These are phyloP conservation scores for Wickerhamomyces strasburgensis DNA, from an alignment of 805 yeast genomes.

Conservation along the genomic window DNA sequence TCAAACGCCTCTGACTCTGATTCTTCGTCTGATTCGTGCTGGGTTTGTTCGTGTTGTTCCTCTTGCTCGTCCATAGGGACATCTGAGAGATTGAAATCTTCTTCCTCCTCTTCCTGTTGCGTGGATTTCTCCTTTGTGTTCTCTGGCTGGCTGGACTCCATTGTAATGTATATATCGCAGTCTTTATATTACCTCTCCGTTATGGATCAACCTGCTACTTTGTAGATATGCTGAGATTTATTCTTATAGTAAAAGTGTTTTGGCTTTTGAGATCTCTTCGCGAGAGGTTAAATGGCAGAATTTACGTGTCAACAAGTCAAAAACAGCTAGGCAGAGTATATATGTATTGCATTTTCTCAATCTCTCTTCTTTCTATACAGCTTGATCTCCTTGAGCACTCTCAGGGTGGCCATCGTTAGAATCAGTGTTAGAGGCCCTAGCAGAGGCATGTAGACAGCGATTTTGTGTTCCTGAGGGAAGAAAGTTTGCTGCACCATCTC, in stretches of 20 bases:
- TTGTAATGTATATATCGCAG: too few relatives aligned
- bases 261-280: too few relatives aligned
- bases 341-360: conserved; percentile 4
- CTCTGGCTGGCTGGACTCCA: too few relatives aligned
- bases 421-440: conserved; percentile 83
- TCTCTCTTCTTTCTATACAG: conserved; percentile 14
- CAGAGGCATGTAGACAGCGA: conserved; percentile 89
- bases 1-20: conserved; percentile 17
- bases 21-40: conserved; percentile 10
- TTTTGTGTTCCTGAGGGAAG: conserved; percentile 92
- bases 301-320: neutral
- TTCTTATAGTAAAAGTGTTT: too few relatives aligned
- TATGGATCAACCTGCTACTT: too few relatives aligned
- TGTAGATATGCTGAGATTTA: too few relatives aligned
- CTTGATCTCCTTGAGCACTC: conserved; percentile 37
- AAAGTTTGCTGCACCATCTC: conserved; percentile 94
- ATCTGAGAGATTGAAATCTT: conserved; percentile 25
- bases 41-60: conserved; percentile 1
- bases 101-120: conserved; percentile 8
- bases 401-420: conserved; percentile 43
- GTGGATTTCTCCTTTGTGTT: neutral
- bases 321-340: neutral
- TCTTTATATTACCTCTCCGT: too few relatives aligned
- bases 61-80: conserved; percentile 25
- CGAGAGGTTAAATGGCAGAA: neutral